Conservation (phyloP, 179 eudicot species). For the Actinidia chinensis region DNA sequence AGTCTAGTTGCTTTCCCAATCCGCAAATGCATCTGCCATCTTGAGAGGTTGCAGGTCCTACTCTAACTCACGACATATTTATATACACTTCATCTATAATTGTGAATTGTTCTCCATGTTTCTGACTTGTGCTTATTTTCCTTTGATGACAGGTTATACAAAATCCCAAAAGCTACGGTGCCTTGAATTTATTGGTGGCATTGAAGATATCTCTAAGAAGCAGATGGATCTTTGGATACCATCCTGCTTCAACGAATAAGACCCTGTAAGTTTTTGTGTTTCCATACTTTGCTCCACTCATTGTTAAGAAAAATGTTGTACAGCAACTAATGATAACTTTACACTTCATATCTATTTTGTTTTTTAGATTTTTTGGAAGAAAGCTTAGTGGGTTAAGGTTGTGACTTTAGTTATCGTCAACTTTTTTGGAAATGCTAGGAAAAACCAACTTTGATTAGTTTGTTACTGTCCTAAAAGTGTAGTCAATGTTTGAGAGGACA, state of each 20-base stretch:
- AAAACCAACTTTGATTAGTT: not conserved
- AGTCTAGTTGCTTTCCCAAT: constrained; percentile 62
- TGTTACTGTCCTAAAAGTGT: not conserved
- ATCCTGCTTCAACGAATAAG: constrained; percentile 53
- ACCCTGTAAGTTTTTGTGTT: constrained; percentile 48
- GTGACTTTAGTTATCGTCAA: not conserved
- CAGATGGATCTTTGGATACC: constrained; percentile 69
- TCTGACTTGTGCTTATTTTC: not conserved
- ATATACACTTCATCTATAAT: not conserved
- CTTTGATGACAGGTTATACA: constrained; percentile 49
- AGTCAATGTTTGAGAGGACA: not conserved
- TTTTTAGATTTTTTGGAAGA: too few species aligned
- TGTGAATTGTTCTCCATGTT: not conserved
- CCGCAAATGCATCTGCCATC: constrained; percentile 59
- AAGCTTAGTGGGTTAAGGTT: not conserved
- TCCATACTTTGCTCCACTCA: not conserved
- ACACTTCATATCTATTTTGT: too few species aligned
- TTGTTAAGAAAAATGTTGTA: not conserved
- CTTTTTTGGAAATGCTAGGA: not conserved
- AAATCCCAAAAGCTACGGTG: constrained; percentile 59
- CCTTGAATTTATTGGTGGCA: constrained; percentile 59
- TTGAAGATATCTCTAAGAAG: constrained; percentile 53
- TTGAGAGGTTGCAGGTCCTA: constrained; percentile 59
- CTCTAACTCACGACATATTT: not conserved
- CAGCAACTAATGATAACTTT: too few species aligned